Evolutionary conservation across 768 basidiomycete species (phyloP), one percentile per base, ranked within the genome.

Genomic region (Tricholoma bakamatsutake): DNA sequence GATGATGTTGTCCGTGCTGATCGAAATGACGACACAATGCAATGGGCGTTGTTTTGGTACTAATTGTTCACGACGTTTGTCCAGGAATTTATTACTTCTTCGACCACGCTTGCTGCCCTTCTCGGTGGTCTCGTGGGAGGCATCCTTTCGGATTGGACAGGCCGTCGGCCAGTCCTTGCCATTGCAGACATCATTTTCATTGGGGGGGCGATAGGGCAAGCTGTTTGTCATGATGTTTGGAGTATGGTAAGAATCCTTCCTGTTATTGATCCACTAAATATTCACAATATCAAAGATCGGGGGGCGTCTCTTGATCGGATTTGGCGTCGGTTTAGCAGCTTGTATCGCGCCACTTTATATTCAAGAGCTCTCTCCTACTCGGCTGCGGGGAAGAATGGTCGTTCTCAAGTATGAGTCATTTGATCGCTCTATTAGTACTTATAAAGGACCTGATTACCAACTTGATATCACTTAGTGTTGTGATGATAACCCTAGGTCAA

Each of bases 301-400:
- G 6, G 81, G 88, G 15, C 79, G 88, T 17, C 88, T 93, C 69
- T 67, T 91, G 52, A 83, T 91, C 54, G 90, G 89, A 11, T 64
- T 82, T 28, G 88, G 85, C 15, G 88, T 90, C 1, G 88, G 88
- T 2, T 69, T 88, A 1, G 89, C 90, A 15, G 81, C 86, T 4
- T 89, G 89, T 59, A 80, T 90, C 51, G 87, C 89, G 0, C 88
- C 90, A 9, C 75, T 92, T 4, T 91, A 92, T 66, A 90, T 93
- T 50, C 88, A 90, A 65, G 90, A 93, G 67, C 77, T 92, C 18
- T 83, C 88, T 0, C 89, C 88, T 0, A 89, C 88, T 7, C 74
- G 82, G 7, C 75, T 87, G 27, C 77, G 89, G 4, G 90, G 89
- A 4, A 76, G 87, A 33, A 83, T 92, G 81, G 89, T 90, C 3